These are phyloP conservation scores for Cyberlindnera maritima DNA, from an alignment of 805 yeast species.

Conservation along the genomic window DNA sequence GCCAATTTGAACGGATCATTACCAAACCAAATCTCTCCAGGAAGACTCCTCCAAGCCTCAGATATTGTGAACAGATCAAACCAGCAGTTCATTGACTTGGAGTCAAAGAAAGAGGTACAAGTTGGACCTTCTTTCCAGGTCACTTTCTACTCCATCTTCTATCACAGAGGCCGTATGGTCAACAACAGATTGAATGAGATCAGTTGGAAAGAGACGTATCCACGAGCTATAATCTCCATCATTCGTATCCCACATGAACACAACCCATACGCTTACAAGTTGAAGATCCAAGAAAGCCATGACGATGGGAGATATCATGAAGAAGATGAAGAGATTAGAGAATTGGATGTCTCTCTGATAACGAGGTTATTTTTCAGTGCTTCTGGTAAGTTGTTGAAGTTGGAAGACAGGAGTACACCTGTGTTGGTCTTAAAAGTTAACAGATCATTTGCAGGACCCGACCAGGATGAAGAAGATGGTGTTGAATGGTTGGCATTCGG, in stretches of 20 bases:
- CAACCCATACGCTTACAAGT: slow-evolving; percentile 2
- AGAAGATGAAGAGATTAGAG: too few relatives aligned
- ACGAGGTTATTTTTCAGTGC: slow-evolving; percentile 63
- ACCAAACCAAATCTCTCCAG: slow-evolving; percentile 58
- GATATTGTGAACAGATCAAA: slow-evolving; percentile 4
- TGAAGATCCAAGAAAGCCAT: too few relatives aligned
- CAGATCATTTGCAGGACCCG: slow-evolving; percentile 24
- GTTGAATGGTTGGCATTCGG: slow-evolving; percentile 8
- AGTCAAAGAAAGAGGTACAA: too few relatives aligned
- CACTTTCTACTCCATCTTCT: slow-evolving; percentile 60
- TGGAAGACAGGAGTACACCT: slow-evolving; percentile 62
- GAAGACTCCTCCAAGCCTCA: slow-evolving; percentile 62
- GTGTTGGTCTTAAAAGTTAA: slow-evolving; percentile 60
- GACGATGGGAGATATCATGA: too few relatives aligned
- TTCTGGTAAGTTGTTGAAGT: slow-evolving; percentile 59
- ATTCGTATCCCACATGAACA: slow-evolving; percentile 41
- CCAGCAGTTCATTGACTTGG: too few relatives aligned
- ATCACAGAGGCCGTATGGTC: slow-evolving; percentile 46
- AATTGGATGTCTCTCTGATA: slow-evolving; percentile 39
- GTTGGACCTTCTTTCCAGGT: slow-evolving; percentile 32
- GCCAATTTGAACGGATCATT: slow-evolving; percentile 51
- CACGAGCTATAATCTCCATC: slow-evolving; percentile 49
- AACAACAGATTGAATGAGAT: slow-evolving; percentile 35
- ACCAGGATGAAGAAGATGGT: slow-evolving; percentile 21
- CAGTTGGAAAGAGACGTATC: slow-evolving; percentile 72